Conservation (phyloP, 2,329 filamentous ascomycete genomes). For the Bipolaris bicolor region DNA sequence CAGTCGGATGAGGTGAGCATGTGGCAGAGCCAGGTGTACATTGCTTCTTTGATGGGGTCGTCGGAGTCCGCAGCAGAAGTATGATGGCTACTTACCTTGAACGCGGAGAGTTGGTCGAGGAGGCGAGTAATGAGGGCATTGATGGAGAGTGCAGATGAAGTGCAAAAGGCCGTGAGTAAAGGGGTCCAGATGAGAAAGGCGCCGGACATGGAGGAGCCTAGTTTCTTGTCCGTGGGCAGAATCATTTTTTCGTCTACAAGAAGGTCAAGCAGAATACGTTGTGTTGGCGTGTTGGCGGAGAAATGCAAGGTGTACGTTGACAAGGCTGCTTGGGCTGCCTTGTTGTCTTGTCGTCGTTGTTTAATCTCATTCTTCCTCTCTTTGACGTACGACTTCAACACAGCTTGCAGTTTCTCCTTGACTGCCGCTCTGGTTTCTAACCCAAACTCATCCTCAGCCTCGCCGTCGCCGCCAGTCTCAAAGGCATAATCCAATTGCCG, state of each 20-base stretch:
- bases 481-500: constrained; percentile 53
- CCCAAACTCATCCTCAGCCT: constrained; percentile 2
- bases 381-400: constrained; percentile 45
- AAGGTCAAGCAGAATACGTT: constrained; percentile 21
- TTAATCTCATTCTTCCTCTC: constrained; percentile 42
- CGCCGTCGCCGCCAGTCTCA: background rate
- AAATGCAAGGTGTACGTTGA: constrained; percentile 24
- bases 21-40: constrained; percentile 59
- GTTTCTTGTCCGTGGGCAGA: constrained; percentile 44
- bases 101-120: constrained; percentile 36
- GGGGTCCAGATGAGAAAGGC: constrained; percentile 55
- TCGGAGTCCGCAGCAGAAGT: background rate
- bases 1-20: constrained; percentile 52
- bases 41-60: constrained; percentile 50
- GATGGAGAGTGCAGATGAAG: constrained; percentile 42
- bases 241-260: constrained; percentile 47
- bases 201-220: constrained; percentile 48
- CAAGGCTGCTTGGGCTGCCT: constrained; percentile 27
- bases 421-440: constrained; percentile 12
- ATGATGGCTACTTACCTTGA: background rate
- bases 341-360: constrained; percentile 16
- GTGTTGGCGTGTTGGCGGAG: constrained; percentile 3
- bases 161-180: constrained; percentile 47
- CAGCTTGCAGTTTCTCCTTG: constrained; percentile 33
- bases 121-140: constrained; percentile 48